Evolutionary conservation across 352 stramenopile species (phyloP).

Genomic region (Globisporangium megalacanthum): DNA sequence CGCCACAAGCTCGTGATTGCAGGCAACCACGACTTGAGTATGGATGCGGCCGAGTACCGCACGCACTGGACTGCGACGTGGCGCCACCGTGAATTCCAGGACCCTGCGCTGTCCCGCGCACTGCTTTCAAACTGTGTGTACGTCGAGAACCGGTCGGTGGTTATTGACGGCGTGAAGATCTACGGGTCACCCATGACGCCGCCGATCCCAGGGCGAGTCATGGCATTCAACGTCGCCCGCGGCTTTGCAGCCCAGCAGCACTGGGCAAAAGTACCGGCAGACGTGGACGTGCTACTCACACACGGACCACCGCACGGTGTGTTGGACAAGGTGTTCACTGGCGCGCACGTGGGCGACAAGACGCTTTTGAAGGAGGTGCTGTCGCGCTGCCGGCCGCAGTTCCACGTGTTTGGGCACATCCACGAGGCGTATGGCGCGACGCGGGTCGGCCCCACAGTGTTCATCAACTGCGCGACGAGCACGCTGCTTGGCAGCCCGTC

Average conservation of each 20-base stretch:
- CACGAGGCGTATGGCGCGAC: conserved; percentile 85
- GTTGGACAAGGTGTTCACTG: conserved; percentile 64
- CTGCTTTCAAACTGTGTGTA: conserved; percentile 75
- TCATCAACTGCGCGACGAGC: conserved; percentile 85
- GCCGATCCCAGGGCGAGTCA: conserved; percentile 51
- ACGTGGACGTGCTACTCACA: conserved; percentile 87
- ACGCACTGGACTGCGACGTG: conserved; percentile 56
- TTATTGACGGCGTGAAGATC: conserved; percentile 71
- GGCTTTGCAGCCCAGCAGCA: conserved; percentile 60
- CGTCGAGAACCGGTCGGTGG: conserved; percentile 61
- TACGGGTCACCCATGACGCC: conserved; percentile 77
- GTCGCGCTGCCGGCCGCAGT: conserved; percentile 66
- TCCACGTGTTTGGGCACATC: conserved; percentile 92
- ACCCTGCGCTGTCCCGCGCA: conserved; percentile 36
- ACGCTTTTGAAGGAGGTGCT: conserved; percentile 78
- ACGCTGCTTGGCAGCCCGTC: conserved; percentile 50
- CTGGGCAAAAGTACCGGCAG: conserved; percentile 59
- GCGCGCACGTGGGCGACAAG: conserved; percentile 70
- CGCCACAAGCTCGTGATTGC: conserved; percentile 74
- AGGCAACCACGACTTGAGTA: conserved; percentile 77
- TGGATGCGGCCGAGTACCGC: conserved; percentile 70
- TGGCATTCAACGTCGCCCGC: conserved; percentile 68
- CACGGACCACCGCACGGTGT: conserved; percentile 87
- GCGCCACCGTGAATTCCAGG: conserved; percentile 55
- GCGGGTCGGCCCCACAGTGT: conserved; percentile 73